A percentile compares a stretch with the other conserved stretches of the same genome.
phyloP scores from a whole-genome alignment of 106 monocot genomes.

The Allium cepa region DNA sequence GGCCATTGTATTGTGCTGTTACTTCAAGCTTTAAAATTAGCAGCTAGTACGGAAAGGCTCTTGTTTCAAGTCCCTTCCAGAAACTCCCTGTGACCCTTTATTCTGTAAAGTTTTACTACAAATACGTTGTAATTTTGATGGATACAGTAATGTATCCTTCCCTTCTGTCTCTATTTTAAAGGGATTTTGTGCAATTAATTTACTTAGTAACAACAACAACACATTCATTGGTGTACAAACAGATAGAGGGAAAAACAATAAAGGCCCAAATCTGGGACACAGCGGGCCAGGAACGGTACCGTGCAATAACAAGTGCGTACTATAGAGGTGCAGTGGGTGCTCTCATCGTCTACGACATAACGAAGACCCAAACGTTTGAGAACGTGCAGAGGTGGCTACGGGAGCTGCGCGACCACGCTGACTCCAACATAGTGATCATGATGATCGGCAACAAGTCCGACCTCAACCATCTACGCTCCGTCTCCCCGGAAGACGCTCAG shows the following conservation, averaged over 20 bases:
- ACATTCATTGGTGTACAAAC: neutral
- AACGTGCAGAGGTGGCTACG: slow-evolving; percentile 68
- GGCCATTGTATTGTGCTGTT: too few relatives aligned
- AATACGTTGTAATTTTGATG: too few relatives aligned
- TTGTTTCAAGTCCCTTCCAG: too few relatives aligned
- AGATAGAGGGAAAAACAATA: slow-evolving; percentile 66
- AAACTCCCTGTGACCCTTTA: too few relatives aligned
- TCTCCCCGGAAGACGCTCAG: slow-evolving; percentile 36
- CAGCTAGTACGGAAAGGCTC: too few relatives aligned
- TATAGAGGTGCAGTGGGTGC: slow-evolving; percentile 76
- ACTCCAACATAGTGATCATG: slow-evolving; percentile 75
- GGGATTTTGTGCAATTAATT: too few relatives aligned
- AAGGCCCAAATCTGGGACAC: slow-evolving; percentile 85
- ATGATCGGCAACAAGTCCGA: slow-evolving; percentile 35
- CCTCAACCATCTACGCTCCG: slow-evolving; percentile 48
- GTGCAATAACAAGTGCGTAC: slow-evolving; percentile 74
- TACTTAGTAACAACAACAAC: too few relatives aligned
- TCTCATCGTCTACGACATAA: slow-evolving; percentile 67
- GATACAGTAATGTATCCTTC: too few relatives aligned
- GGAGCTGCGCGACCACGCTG: slow-evolving; percentile 66
- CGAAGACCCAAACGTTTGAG: slow-evolving; percentile 74
- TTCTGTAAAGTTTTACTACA: too few relatives aligned
- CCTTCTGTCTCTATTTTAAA: too few relatives aligned
- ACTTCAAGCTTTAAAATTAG: too few relatives aligned
- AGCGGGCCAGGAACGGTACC: slow-evolving; percentile 74